Base-by-base conservation (phyloP, 768 basidiomycete genomes). In the Kockovaella imperatae region DNA sequence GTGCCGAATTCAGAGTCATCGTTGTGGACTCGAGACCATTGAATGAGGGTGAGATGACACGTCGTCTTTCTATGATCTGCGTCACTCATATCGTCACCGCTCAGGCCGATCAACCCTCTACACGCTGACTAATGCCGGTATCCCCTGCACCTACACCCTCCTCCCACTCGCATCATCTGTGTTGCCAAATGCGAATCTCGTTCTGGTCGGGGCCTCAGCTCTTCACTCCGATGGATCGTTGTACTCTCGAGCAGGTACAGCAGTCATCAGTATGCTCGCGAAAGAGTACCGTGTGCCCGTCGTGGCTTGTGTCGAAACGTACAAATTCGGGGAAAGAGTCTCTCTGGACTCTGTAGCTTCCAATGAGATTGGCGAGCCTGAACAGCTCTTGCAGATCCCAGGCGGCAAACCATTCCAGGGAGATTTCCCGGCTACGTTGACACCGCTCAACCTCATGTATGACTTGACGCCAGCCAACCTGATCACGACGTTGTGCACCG, bases 261-360 rank as follows among this genome's bases (percentile, higher is more conserved):
- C 93, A 0, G 78, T 90, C 59, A 88, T 97, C 5, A 87, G 91
- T 1, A 93, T 97, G 91, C 82, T 96, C 77, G 87, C 88, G 1
- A 87, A 87, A 70, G 80, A 81, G 39, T 79, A 84, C 60, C 83
- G 82, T 20, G 84, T 96, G 0, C 93, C 95, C 4, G 90, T 97
- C 5, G 80, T 99, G 29, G 89, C 95, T 21, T 96, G 90, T 56
- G 95, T 91, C 60, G 95, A 97, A 73, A 99, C 95, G 3, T 97
- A 97, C 75, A 99, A 99, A 71, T 97, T 91, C 62, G 86, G 86
- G 15, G 93, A 97, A 59, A 81, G 81, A 28, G 83, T 97, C 24
- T 83, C 86, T 70, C 75, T 97, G 46, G 95, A 99, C 69, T 85
- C 85, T 17, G 90, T 99, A 59, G 88, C 86, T 35, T 89, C 87